phyloP scores from a whole-genome alignment of 1,284 basidiomycete genomes.

The Ustilago tritici region DNA sequence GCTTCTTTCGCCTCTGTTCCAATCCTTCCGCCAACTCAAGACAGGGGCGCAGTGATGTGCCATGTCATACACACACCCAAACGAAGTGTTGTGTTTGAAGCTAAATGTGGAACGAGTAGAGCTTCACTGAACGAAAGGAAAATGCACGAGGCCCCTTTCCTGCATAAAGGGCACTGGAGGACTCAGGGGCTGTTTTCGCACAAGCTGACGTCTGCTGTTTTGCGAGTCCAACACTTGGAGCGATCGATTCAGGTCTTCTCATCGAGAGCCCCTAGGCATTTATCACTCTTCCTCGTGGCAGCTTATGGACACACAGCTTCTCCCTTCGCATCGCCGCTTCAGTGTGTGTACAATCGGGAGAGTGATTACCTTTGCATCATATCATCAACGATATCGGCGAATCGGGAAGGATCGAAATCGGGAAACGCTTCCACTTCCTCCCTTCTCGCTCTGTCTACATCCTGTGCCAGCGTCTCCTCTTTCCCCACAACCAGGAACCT shows the following conservation, averaged over 20 bases:
- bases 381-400: constrained; percentile 34
- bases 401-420: constrained; percentile 47
- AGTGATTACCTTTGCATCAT: constrained; percentile 19
- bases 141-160: constrained; percentile 32
- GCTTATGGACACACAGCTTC: neutral
- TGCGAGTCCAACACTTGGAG: constrained; percentile 21
- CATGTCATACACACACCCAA: constrained; percentile 5
- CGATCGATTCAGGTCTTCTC: neutral
- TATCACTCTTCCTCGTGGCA: neutral
- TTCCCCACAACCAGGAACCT: constrained; percentile 28
- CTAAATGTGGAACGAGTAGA: constrained; percentile 17
- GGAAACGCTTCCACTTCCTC: constrained; percentile 20
- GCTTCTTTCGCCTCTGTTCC: neutral
- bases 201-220: constrained; percentile 25
- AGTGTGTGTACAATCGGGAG: neutral
- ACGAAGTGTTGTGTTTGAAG: neutral
- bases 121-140: constrained; percentile 14
- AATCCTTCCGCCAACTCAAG: neutral
- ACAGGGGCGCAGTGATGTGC: constrained; percentile 2
- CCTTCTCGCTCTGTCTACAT: constrained; percentile 19
- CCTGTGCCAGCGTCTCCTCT: constrained; percentile 32
- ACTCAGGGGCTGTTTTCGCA: constrained; percentile 10
- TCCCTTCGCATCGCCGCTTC: neutral
- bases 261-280: constrained; percentile 23
- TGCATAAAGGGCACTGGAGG: constrained; percentile 10